Evolutionary conservation across 176 grass and related monocot species (phyloP), one percentile per base, ranked within the genome.

Genomic region (Musa schizocarpa): DNA sequence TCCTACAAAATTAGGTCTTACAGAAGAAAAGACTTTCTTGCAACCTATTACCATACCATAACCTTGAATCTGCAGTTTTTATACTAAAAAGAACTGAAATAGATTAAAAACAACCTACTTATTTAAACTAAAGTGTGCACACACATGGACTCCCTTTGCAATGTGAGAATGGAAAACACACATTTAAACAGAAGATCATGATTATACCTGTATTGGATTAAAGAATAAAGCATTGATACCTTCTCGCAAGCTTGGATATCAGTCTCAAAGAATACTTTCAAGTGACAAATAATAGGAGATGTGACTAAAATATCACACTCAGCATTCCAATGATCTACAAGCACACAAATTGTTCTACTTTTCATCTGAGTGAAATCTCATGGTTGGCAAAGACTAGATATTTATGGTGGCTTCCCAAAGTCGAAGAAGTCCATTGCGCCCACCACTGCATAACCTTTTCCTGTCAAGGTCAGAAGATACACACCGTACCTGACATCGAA

Each of bases 381-480:
- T 49, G 1, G 34, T 21, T 70, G 43, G 1, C 3, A 34, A 51
- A 50, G 48, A 71, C 65, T 93, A 99, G 54, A 99, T 99, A 82
- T 92, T 99, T 65, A 92, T 99, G 71, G 95, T 99, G 19, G 88
- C 95, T 80, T 99, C 95, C 95, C 95, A 99, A 76, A 99, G 83
- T 64, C 95, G 85, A 62, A 99, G 84, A 73, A 94, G 83, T 72
- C 95, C 95, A 52, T 94, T 91, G 64, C 95, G 86, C 59, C 88
- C 90, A 75, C 95, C 95, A 56, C 95, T 99, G 82, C 95, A 99
- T 57, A 99, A 91, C 80, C 95, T 94, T 87, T 99, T 99, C 66
- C 86, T 85, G 80, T 99, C 95, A 29, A 99, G 83, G 75, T 99
- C 95, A 4, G 95, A 91, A 81, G 90, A 82, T 80, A 99, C 78